Base-by-base conservation (phyloP, 1,284 basidiomycete species). In the Volvariella surrecta region DNA sequence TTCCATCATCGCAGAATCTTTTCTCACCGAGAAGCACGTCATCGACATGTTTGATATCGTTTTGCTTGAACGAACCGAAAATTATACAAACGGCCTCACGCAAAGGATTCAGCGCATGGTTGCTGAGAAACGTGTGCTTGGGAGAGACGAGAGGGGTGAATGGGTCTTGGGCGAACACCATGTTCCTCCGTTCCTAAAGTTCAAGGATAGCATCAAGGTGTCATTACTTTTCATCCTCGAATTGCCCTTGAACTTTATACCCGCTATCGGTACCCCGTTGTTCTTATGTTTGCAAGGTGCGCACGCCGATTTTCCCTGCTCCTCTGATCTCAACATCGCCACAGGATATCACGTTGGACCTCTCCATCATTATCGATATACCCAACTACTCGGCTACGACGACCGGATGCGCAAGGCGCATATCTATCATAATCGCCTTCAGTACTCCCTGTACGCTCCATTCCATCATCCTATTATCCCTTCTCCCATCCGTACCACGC, bases 321-420 rank as follows among this genome's bases (percentile, higher is more conserved):
- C 9, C 30, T 15, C 15, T 31, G 9, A 31, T 9, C 30, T 31
- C 9, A 31, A 9, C 9, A 31, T 9, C 30, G 9, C 9, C 15
- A 8, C 34, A 35, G 34, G n/a, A 35, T 35, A 35, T n/a, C 34
- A 35, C n/a, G 7, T 35, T n/a, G 34, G 34, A 35, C 34, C 34
- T 8, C 34, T 35, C 13, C 34, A 35, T n/a, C 34, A 35, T 19
- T 35, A 35, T 19, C 34, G 18, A 15, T 35, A 35, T 35, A 16
- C 18, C 34, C 34, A 35, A 35, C 34, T 35, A 8, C 34, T 35
- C 6, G 34, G 34, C 13, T 35, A 19, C n/a, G 34, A 35, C 34
- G 34, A 35, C 15, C 6, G 6, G 8, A 35, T 19, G n/a, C 34
- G 34, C 18, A 35, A 35, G 15, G 34, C 13, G 6, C 18, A 35